Evolutionary conservation across 1,284 basidiomycete species (phyloP), one percentile per base, ranked within the genome.

Genomic region (Peniophora sp.): DNA sequence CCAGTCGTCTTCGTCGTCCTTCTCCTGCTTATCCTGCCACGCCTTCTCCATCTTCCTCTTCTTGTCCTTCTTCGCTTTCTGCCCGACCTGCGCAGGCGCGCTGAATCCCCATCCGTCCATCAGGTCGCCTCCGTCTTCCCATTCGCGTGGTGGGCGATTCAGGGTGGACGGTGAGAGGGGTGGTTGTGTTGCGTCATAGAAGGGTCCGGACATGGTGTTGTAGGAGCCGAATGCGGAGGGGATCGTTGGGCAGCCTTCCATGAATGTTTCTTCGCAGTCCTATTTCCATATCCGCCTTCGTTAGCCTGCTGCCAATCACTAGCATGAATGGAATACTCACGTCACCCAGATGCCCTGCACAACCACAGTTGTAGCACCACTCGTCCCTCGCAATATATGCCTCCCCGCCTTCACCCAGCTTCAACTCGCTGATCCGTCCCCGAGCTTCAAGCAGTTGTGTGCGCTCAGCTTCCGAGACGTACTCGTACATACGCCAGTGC

Each of bases 291-390:
- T 41, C n/a, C 18, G 8, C 5, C 8, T 41, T 20, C 6, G 8
- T 8, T 20, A 8, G 37, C 8, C 8, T 15, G 15, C n/a, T n/a
- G 18, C n/a, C 15, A 41, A 41, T 32, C 27, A 32, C 5, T 32
- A 20, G 6, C 18, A 15, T 20, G n/a, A n/a, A n/a, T n/a, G 27
- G 34, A 52, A 15, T 36, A 75, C 84, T 69, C 60, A 92, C 92
- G 62, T 96, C 93, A 43, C 93, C 93, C 63, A 89, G 80, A 65
- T 97, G 93, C 3, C 88, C 91, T 47, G 68, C 66, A 32, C 69
- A 67, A 23, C 88, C 91, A 60, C 93, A 97, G 61, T 92, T 93
- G 68, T 94, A 94, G 66, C 93, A 97, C 85, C 86, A 92, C 53
- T 79, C 72, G 57, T 85, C 85, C 50, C 70, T 71, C 9, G 77